phyloP scores from a whole-genome alignment of 106 monocot genomes.

The Xerophyta viscosa region DNA sequence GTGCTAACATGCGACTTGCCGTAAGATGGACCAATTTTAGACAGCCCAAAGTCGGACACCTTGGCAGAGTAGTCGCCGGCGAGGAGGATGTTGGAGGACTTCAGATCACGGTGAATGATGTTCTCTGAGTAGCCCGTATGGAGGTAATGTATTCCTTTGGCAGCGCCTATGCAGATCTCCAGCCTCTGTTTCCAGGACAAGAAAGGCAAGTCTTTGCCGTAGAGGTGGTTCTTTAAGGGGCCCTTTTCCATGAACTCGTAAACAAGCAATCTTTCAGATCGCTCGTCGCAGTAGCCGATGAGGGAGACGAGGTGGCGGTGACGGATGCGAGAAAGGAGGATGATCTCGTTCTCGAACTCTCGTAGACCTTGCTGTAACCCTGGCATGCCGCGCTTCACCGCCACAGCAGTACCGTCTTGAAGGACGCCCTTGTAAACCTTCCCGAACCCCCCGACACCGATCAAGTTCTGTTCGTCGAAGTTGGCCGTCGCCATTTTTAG shows the following conservation, averaged over 20 bases:
- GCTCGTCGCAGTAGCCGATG: constrained; percentile 57
- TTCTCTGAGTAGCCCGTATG: constrained; percentile 29
- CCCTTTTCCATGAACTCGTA: constrained; percentile 73
- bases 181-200: constrained; percentile 35
- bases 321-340: constrained; percentile 42
- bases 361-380: constrained; percentile 42
- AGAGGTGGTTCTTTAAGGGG: constrained; percentile 27
- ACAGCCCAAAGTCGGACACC: constrained; percentile 75
- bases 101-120: constrained; percentile 89
- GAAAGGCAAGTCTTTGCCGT: constrained; percentile 27
- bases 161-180: constrained; percentile 28
- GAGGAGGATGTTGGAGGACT: constrained; percentile 84
- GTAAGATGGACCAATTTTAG: constrained; percentile 40
- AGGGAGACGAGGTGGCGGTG: constrained; percentile 62
- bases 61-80: constrained; percentile 37
- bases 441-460: constrained; percentile 59
- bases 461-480: constrained; percentile 26
- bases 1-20: constrained; percentile 82
- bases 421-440: constrained; percentile 58
- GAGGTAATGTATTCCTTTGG: constrained; percentile 28
- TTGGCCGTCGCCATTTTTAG: constrained; percentile 31
- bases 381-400: constrained; percentile 37
- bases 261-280: constrained; percentile 53
- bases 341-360: constrained; percentile 55
- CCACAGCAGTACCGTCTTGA: constrained; percentile 39